phyloP scores from a whole-genome alignment of 2,329 filamentous ascomycete species.

The Pseudocercospora musae region DNA sequence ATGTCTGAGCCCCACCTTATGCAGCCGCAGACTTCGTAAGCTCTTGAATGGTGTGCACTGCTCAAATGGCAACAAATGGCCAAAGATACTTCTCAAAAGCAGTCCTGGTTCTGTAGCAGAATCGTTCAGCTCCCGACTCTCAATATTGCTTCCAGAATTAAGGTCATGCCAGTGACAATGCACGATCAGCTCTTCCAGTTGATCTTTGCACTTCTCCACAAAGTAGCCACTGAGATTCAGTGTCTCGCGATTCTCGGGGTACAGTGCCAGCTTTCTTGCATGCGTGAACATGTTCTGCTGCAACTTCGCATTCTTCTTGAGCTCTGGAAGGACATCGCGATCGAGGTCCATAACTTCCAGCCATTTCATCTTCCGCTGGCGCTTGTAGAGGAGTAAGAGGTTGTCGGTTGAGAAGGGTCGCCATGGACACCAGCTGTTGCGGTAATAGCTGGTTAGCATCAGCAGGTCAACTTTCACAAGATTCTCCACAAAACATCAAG shows the following conservation, averaged over 20 bases:
- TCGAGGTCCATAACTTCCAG: conserved; percentile 49
- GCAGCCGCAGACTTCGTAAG: conserved; percentile 45
- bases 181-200: conserved; percentile 47
- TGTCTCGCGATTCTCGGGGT: conserved; percentile 46
- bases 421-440: conserved; percentile 48
- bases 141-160: conserved; percentile 25
- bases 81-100: conserved; percentile 46
- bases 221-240: conserved; percentile 45
- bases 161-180: conserved; percentile 46
- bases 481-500: not conserved
- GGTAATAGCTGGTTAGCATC: conserved; percentile 23
- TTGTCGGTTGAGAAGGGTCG: conserved; percentile 48
- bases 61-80: conserved; percentile 47
- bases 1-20: conserved; percentile 46
- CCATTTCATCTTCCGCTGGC: conserved; percentile 49
- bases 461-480: conserved; percentile 5
- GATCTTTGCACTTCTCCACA: conserved; percentile 40
- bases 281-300: conserved; percentile 43
- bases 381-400: conserved; percentile 46
- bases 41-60: conserved; percentile 43
- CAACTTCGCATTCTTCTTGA: conserved; percentile 41
- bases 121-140: conserved; percentile 45
- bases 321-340: conserved; percentile 39
- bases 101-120: conserved; percentile 46
- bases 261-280: conserved; percentile 45